Evolutionary conservation across 2,329 filamentous ascomycete genomes (phyloP).

Genomic region (Periconia sp.): DNA sequence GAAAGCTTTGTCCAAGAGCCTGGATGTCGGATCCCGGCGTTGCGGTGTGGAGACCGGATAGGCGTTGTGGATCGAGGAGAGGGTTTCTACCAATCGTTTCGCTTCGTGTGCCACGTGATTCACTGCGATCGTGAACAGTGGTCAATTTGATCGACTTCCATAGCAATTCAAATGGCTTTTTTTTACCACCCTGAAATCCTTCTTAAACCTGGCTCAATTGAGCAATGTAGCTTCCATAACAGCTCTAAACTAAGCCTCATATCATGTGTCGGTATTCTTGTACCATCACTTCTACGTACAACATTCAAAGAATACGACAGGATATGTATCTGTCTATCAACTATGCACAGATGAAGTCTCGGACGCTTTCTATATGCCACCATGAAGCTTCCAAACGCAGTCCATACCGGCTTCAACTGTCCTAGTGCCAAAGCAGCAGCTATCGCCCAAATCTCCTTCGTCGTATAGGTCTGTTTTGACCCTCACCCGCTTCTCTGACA

Average conservation of each 20-base stretch:
- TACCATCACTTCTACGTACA: too few relatives aligned
- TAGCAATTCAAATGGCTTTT: too few relatives aligned
- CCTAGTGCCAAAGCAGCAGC: conserved; percentile 35
- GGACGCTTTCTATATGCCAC: conserved; percentile 20
- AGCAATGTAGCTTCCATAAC: too few relatives aligned
- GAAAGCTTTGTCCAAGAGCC: background rate
- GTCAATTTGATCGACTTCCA: too few relatives aligned
- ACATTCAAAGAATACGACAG: background rate
- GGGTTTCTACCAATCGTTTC: too few relatives aligned
- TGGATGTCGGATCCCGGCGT: background rate
- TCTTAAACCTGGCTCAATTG: too few relatives aligned
- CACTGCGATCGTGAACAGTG: too few relatives aligned
- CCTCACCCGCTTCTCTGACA: conserved; percentile 16
- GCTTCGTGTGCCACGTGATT: too few relatives aligned
- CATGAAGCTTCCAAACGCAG: conserved; percentile 33
- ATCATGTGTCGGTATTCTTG: too few relatives aligned
- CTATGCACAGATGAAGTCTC: background rate
- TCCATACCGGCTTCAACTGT: conserved; percentile 23
- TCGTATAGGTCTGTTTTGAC: conserved; percentile 1
- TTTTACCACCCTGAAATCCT: too few relatives aligned
- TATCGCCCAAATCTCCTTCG: conserved; percentile 27
- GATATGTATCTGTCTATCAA: background rate
- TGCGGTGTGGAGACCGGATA: background rate
- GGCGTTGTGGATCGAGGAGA: background rate
- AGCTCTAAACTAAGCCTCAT: too few relatives aligned